phyloP scores from a whole-genome alignment of 495 filamentous ascomycete genomes.

The Terfezia boudieri region DNA sequence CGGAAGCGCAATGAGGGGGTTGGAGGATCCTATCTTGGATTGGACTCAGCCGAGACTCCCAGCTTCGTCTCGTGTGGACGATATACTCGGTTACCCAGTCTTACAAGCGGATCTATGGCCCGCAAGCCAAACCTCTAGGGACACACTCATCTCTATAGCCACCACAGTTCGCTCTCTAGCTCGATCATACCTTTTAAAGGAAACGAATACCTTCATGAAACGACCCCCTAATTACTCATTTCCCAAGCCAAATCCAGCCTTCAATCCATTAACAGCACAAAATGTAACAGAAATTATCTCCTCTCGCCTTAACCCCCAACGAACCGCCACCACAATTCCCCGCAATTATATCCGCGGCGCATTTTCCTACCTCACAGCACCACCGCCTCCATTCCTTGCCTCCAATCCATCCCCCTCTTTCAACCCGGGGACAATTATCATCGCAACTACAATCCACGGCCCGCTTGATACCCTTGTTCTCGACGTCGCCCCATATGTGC shows the following conservation, averaged over 20 bases:
- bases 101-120: constrained; percentile 12
- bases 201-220: constrained; percentile 1
- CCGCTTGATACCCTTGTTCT: constrained; percentile 36
- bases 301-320: background rate
- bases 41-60: constrained; percentile 35
- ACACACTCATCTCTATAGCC: constrained; percentile 10
- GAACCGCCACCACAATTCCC: constrained; percentile 16
- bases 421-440: constrained; percentile 22
- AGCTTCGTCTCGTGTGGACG: constrained; percentile 30
- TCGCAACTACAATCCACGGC: constrained; percentile 42
- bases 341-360: constrained; percentile 28
- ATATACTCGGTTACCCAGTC: constrained; percentile 11
- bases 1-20: constrained; percentile 11
- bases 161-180: constrained; percentile 16
- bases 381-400: constrained; percentile 15
- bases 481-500: constrained; percentile 69
- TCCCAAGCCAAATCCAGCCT: constrained; percentile 2
- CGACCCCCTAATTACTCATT: constrained; percentile 7
- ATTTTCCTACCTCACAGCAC: constrained; percentile 33
- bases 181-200: constrained; percentile 10
- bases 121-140: constrained; percentile 4
- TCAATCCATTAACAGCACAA: constrained; percentile 1
- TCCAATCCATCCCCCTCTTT: constrained; percentile 8
- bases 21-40: constrained; percentile 34
- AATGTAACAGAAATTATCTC: background rate